A percentile compares a stretch with the other conserved stretches of the same genome.
Evolutionary conservation across 495 filamentous ascomycete genomes (phyloP).

Genomic region (Diplogelasinospora grovesii): DNA sequence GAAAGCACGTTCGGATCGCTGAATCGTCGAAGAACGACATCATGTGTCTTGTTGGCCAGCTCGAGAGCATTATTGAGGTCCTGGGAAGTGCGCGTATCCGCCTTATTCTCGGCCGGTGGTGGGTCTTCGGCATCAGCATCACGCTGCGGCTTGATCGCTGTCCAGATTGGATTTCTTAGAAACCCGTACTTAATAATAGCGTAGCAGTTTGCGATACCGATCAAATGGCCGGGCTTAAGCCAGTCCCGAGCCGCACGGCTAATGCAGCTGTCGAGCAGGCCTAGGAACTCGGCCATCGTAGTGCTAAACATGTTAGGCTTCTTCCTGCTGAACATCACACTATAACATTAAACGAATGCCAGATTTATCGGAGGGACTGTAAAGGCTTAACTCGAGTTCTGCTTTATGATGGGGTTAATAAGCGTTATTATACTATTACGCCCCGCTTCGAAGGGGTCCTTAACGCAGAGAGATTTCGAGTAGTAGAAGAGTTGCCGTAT

Average conservation of each 20-base stretch:
- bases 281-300: slow-evolving; percentile 45
- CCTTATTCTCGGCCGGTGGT: slow-evolving; percentile 12
- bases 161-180: slow-evolving; percentile 30
- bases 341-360: slow-evolving; percentile 59
- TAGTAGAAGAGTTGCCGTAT: slow-evolving; percentile 74
- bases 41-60: slow-evolving; percentile 26
- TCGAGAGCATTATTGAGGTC: slow-evolving; percentile 22
- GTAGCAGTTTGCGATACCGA: slow-evolving; percentile 42
- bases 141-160: slow-evolving; percentile 16
- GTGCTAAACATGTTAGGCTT: slow-evolving; percentile 40
- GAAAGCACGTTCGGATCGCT: slow-evolving; percentile 61
- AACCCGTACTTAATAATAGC: slow-evolving; percentile 34
- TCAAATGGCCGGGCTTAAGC: slow-evolving; percentile 64
- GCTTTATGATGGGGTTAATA: slow-evolving; percentile 56
- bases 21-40: slow-evolving; percentile 52
- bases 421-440: slow-evolving; percentile 65
- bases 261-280: slow-evolving; percentile 53
- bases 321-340: slow-evolving; percentile 52
- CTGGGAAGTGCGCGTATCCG: slow-evolving; percentile 10
- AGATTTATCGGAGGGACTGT: slow-evolving; percentile 27
- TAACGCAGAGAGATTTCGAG: slow-evolving; percentile 38
- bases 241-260: slow-evolving; percentile 50
- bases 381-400: slow-evolving; percentile 14
- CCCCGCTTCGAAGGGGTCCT: slow-evolving; percentile 51
- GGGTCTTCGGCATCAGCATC: slow-evolving; percentile 11